Conservation (phyloP, 2,329 filamentous ascomycete genomes). For the Aspergillus fumigatus region DNA sequence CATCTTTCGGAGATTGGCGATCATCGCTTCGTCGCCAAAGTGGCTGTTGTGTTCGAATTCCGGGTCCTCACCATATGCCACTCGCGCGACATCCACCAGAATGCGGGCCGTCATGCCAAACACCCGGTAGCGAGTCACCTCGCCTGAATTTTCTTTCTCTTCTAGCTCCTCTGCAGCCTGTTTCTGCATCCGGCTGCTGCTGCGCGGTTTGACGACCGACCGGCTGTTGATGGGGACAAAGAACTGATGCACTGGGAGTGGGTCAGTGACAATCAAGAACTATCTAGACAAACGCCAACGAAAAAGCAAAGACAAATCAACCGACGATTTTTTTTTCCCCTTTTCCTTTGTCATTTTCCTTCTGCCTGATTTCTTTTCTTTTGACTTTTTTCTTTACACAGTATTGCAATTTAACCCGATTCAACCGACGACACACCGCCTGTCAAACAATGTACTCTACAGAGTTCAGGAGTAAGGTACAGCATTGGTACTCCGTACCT, state of each 20-base stretch:
- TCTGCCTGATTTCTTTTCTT: neutral
- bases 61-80: slow-evolving; percentile 78
- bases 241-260: slow-evolving; percentile 72
- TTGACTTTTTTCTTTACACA: neutral
- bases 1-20: slow-evolving; percentile 51
- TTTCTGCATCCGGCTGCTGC: slow-evolving; percentile 40
- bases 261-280: slow-evolving; percentile 5
- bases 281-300: neutral
- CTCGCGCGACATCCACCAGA: slow-evolving; percentile 76
- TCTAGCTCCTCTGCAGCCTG: slow-evolving; percentile 37
- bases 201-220: slow-evolving; percentile 58
- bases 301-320: neutral
- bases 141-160: slow-evolving; percentile 44
- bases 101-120: slow-evolving; percentile 95
- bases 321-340: neutral
- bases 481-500: neutral
- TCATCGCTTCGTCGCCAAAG: slow-evolving; percentile 64
- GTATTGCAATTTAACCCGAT: neutral
- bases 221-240: slow-evolving; percentile 75
- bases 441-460: neutral
- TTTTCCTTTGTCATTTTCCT: neutral
- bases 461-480: neutral
- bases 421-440: neutral
- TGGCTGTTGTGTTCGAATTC: slow-evolving; percentile 71
- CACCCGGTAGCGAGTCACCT: slow-evolving; percentile 66